A percentile compares a stretch with the other conserved stretches of the same genome.
Conservation (phyloP, 1,139 yeast genomes). For the Kodamaea alishanica region DNA sequence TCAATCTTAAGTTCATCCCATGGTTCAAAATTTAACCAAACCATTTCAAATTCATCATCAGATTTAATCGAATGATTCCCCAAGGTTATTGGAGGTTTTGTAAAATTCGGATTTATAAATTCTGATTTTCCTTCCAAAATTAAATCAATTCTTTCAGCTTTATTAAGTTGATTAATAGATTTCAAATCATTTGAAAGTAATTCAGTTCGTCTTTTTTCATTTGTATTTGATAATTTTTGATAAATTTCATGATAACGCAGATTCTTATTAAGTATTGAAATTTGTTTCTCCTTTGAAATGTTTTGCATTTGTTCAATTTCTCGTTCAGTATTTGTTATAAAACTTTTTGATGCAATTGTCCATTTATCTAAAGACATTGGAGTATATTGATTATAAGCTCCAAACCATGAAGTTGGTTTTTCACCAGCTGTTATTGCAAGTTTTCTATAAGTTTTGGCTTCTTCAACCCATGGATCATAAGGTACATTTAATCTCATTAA, state of each 20-base stretch:
- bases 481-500: conserved; percentile 45
- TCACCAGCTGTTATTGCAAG: conserved; percentile 41
- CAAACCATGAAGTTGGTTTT: conserved; percentile 54
- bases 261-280: conserved; percentile 3
- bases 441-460: conserved; percentile 48
- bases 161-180: conserved; percentile 36
- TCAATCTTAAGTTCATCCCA: conserved; percentile 50
- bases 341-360: conserved; percentile 29
- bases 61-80: conserved; percentile 36
- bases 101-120: conserved; percentile 12
- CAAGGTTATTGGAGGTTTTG: conserved; percentile 37
- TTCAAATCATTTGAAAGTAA: conserved; percentile 26
- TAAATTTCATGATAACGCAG: conserved; percentile 27
- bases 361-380: conserved; percentile 53
- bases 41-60: conserved; percentile 43
- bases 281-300: not conserved
- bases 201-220: conserved; percentile 17
- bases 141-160: conserved; percentile 35
- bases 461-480: conserved; percentile 65
- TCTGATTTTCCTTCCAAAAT: conserved; percentile 32
- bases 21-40: conserved; percentile 50
- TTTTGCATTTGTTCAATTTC: not conserved
- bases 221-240: conserved; percentile 22
- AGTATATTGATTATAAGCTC: conserved; percentile 48
- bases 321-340: conserved; percentile 12